phyloP scores from a whole-genome alignment of 176 grass and related monocot species.

The Alopecurus myosuroides region DNA sequence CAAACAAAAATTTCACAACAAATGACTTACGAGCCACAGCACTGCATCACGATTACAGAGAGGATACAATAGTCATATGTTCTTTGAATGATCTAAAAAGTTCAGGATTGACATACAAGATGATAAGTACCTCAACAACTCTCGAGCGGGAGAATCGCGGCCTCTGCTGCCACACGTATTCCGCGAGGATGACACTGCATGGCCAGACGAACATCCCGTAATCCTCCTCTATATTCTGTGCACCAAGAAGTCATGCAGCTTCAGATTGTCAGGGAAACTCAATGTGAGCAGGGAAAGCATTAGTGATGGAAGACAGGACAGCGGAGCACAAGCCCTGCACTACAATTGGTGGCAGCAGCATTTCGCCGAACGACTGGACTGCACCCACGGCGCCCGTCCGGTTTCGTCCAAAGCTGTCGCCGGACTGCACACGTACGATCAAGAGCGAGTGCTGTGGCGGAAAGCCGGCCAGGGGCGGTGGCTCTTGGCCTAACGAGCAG shows the following conservation, averaged over 20 bases:
- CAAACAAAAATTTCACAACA: background rate
- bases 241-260: background rate
- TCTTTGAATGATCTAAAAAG: background rate
- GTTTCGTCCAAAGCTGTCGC: background rate
- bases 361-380: constrained; percentile 3
- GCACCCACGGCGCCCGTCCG: background rate
- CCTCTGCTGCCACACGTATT: constrained; percentile 81
- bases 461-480: background rate
- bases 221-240: constrained; percentile 73
- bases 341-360: background rate
- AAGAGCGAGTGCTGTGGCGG: background rate
- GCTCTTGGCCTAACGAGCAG: background rate
- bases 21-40: background rate
- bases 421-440: background rate
- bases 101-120: background rate
- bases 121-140: constrained; percentile 55
- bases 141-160: constrained; percentile 39
- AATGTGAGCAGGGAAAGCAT: background rate
- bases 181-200: constrained; percentile 69
- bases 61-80: background rate
- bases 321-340: background rate
- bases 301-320: background rate
- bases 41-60: background rate
- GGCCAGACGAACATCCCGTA: constrained; percentile 97
- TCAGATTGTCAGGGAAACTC: background rate